phyloP scores from a whole-genome alignment of 495 filamentous ascomycete species.

The Xylaria nigripes region DNA sequence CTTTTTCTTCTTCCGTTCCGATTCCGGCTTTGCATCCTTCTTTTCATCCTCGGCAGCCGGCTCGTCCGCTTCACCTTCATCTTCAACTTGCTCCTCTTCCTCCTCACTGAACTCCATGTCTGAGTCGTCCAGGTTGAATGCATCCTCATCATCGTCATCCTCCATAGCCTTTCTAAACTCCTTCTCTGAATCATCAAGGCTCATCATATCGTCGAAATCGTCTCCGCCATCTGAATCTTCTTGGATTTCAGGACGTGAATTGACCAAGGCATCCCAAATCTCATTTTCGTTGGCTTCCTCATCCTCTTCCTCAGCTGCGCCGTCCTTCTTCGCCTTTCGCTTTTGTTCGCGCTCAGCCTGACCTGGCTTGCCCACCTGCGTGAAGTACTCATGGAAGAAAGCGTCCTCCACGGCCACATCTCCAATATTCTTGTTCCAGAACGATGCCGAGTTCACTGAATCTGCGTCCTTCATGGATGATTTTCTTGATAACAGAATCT shows the following conservation, averaged over 20 bases:
- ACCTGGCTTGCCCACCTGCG: slow-evolving; percentile 59
- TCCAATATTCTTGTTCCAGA: slow-evolving; percentile 84
- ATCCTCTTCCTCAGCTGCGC: slow-evolving; percentile 33
- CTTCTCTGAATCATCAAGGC: slow-evolving; percentile 37
- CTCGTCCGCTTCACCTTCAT: slow-evolving; percentile 20
- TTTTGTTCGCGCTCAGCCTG: slow-evolving; percentile 44
- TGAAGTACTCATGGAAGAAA: slow-evolving; percentile 98
- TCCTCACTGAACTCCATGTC: slow-evolving; percentile 38
- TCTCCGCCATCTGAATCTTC: slow-evolving; percentile 52
- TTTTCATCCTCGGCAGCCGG: slow-evolving; percentile 16
- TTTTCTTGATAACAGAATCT: slow-evolving; percentile 56
- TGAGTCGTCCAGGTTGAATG: slow-evolving; percentile 31
- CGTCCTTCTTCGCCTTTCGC: slow-evolving; percentile 45
- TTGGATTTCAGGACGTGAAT: slow-evolving; percentile 68
- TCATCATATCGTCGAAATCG: slow-evolving; percentile 36
- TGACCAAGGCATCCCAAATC: slow-evolving; percentile 90
- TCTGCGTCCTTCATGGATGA: slow-evolving; percentile 40
- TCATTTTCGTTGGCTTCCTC: slow-evolving; percentile 59
- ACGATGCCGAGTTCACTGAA: slow-evolving; percentile 73
- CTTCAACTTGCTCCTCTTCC: slow-evolving; percentile 39
- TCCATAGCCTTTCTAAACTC: slow-evolving; percentile 47
- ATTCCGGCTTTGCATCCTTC: slow-evolving; percentile 25
- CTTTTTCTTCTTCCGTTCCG: slow-evolving; percentile 52
- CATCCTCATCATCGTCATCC: slow-evolving; percentile 41
- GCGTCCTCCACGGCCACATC: slow-evolving; percentile 85